Evolutionary conservation across 805 yeast species (phyloP).

Genomic region (Cyberlindnera samutprakarnensis): DNA sequence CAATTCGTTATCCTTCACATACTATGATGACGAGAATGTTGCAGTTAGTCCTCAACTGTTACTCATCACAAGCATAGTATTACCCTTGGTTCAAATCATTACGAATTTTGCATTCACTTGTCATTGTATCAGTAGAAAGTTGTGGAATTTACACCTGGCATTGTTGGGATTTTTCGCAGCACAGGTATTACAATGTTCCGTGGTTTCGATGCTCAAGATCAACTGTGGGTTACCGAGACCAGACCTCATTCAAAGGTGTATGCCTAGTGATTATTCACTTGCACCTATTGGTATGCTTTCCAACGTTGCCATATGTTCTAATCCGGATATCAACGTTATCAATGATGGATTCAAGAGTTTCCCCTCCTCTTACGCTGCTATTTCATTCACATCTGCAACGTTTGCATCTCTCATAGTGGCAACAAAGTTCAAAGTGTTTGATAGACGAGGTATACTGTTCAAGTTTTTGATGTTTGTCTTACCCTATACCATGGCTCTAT

Average conservation of each 20-base stretch:
- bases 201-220: slow-evolving; percentile 40
- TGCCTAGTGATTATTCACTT: slow-evolving; percentile 28
- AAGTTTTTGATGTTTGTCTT: slow-evolving; percentile 26
- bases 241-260: slow-evolving; percentile 43
- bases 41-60: slow-evolving; percentile 27
- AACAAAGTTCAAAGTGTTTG: slow-evolving; percentile 29
- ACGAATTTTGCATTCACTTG: slow-evolving; percentile 15
- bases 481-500: slow-evolving; percentile 29
- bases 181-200: slow-evolving; percentile 28
- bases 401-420: slow-evolving; percentile 28
- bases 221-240: slow-evolving; percentile 44
- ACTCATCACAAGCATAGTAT: slow-evolving; percentile 22
- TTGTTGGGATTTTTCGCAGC: slow-evolving; percentile 30
- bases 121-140: slow-evolving; percentile 16
- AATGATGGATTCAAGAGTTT: slow-evolving; percentile 50
- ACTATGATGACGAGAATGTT: slow-evolving; percentile 25
- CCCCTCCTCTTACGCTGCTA: slow-evolving; percentile 51
- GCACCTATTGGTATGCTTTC: slow-evolving; percentile 31
- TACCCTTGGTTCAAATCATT: slow-evolving; percentile 28
- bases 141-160: slow-evolving; percentile 36
- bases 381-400: slow-evolving; percentile 40
- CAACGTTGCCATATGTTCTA: slow-evolving; percentile 40
- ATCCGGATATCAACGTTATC: slow-evolving; percentile 26
- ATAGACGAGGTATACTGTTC: slow-evolving; percentile 27
- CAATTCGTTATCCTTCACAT: slow-evolving; percentile 25